phyloP scores from a whole-genome alignment of 805 yeast species.

The Millerago galiae region DNA sequence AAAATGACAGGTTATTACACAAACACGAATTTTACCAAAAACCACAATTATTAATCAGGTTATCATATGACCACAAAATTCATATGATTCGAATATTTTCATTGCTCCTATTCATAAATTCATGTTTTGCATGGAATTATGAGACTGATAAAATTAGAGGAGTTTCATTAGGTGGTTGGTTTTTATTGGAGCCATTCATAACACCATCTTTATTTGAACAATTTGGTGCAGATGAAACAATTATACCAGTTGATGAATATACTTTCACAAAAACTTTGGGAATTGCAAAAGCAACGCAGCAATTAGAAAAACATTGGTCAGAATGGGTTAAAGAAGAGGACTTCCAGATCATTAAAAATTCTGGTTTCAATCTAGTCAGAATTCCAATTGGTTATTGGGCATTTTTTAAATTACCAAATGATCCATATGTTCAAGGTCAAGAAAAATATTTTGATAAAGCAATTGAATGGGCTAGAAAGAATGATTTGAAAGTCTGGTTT shows the following conservation, averaged over 20 bases:
- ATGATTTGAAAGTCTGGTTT: conserved; percentile 61
- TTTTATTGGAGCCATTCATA: conserved; percentile 63
- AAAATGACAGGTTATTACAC: too few species aligned
- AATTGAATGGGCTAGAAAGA: conserved; percentile 56
- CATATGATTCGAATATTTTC: neutral
- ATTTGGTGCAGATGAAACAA: conserved; percentile 26
- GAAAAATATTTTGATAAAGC: conserved; percentile 58
- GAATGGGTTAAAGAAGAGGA: conserved; percentile 55
- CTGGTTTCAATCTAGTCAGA: conserved; percentile 65
- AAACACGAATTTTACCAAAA: too few species aligned
- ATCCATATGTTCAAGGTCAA: conserved; percentile 65
- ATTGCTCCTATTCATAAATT: neutral
- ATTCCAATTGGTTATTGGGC: conserved; percentile 85
- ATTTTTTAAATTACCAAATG: conserved; percentile 32
- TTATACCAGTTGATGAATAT: conserved; percentile 57
- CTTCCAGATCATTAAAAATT: conserved; percentile 40
- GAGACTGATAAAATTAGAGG: conserved; percentile 27
- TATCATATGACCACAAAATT: neutral
- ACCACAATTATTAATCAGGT: neutral
- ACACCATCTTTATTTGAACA: conserved; percentile 55
- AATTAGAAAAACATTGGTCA: conserved; percentile 49
- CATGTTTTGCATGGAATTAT: conserved; percentile 17
- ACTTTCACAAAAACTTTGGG: conserved; percentile 47
- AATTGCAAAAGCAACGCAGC: conserved; percentile 31
- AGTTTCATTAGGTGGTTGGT: conserved; percentile 66